Conservation (phyloP, 2,329 filamentous ascomycete genomes). For the Volutella citrinella region DNA sequence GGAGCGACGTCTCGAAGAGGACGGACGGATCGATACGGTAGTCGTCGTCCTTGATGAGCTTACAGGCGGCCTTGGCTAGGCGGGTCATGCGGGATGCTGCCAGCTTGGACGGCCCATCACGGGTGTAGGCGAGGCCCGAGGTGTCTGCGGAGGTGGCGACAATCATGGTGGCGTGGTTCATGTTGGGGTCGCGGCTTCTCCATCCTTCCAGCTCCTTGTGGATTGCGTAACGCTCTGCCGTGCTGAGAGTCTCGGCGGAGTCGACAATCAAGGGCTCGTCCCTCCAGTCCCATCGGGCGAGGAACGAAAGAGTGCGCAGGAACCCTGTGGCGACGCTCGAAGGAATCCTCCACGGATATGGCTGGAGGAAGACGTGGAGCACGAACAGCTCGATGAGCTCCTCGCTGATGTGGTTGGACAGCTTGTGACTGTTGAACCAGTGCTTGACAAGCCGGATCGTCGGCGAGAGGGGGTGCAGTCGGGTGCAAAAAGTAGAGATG, state of each 20-base stretch:
- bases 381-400: constrained; percentile 85
- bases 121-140: constrained; percentile 79
- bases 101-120: constrained; percentile 69
- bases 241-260: constrained; percentile 57
- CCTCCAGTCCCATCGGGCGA: constrained; percentile 91
- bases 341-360: constrained; percentile 76
- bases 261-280: constrained; percentile 79
- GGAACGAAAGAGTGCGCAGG: constrained; percentile 72
- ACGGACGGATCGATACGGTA: constrained; percentile 44
- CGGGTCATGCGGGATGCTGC: constrained; percentile 80
- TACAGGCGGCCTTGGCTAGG: constrained; percentile 73
- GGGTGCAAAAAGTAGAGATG: constrained; percentile 74
- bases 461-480: constrained; percentile 74
- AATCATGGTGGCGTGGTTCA: constrained; percentile 81
- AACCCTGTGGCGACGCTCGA: constrained; percentile 78
- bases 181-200: constrained; percentile 82
- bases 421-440: constrained; percentile 84
- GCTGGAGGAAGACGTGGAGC: constrained; percentile 73
- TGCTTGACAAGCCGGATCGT: constrained; percentile 82
- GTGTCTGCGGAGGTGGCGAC: constrained; percentile 75
- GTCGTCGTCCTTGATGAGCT: constrained; percentile 53
- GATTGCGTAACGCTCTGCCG: constrained; percentile 59
- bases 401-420: constrained; percentile 70
- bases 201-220: constrained; percentile 74
- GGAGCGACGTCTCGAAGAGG: constrained; percentile 70